A percentile compares a stretch with the other conserved stretches of the same genome.
Evolutionary conservation across 495 filamentous ascomycete genomes (phyloP).

Genomic region (Neurospora sp.): DNA sequence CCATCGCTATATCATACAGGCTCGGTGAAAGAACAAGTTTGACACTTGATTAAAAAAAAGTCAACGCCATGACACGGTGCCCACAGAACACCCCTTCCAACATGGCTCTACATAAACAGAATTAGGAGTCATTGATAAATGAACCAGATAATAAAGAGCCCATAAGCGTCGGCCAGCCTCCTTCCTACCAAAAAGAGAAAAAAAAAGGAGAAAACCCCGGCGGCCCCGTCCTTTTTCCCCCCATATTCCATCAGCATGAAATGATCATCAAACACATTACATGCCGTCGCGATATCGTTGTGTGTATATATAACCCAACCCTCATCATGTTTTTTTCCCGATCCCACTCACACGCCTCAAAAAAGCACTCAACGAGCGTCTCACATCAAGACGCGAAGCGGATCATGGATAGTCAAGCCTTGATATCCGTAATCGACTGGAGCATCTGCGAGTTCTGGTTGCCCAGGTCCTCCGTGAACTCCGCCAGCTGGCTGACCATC

Average conservation of each 20-base stretch:
- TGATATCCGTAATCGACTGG: conserved; percentile 29
- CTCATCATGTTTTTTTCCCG: neutral
- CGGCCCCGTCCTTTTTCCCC: neutral
- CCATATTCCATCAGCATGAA: neutral
- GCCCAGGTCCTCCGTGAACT: conserved; percentile 38
- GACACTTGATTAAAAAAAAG: neutral
- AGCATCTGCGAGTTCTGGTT: conserved; percentile 34
- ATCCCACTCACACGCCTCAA: neutral
- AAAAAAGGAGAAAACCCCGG: neutral
- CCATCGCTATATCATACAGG: neutral
- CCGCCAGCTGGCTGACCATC: conserved; percentile 33
- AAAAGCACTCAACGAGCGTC: neutral
- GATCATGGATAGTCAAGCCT: neutral
- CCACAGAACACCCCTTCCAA: neutral
- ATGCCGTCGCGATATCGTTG: neutral
- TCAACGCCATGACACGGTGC: neutral
- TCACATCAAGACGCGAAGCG: neutral
- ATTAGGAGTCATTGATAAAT: neutral
- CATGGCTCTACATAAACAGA: neutral
- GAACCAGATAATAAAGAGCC: neutral
- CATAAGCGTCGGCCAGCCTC: neutral
- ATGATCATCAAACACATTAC: neutral
- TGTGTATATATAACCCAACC: neutral
- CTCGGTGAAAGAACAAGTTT: neutral
- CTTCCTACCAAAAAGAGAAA: neutral